Evolutionary conservation across 2,329 filamentous ascomycete genomes (phyloP).

Genomic region (Penicillium sp.): DNA sequence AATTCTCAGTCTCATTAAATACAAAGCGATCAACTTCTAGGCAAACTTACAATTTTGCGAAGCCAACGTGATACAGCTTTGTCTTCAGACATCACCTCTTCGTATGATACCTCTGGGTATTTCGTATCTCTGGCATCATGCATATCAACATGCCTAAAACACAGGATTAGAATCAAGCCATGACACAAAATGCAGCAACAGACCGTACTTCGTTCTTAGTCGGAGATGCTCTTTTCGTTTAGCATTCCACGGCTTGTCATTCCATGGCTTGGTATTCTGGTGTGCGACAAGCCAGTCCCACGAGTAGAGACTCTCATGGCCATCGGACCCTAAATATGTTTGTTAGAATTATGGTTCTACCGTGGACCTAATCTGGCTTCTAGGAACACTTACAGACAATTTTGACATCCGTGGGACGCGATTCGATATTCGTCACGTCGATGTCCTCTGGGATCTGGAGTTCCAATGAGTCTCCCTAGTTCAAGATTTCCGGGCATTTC

Average conservation of each 20-base stretch:
- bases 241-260: too few relatives aligned
- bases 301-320: constrained; percentile 68
- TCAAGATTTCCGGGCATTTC: neutral
- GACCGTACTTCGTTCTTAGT: neutral
- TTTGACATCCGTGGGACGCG: constrained; percentile 34
- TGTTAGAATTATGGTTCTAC: neutral
- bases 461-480: neutral
- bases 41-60: constrained; percentile 54
- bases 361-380: neutral
- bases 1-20: neutral
- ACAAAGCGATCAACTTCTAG: neutral
- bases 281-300: constrained; percentile 63
- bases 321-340: constrained; percentile 60
- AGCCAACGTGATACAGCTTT: constrained; percentile 62
- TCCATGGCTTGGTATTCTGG: constrained; percentile 20
- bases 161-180: neutral
- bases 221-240: neutral
- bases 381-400: constrained; percentile 51
- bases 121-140: constrained; percentile 16
- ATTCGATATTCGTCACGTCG: constrained; percentile 36
- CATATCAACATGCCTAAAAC: neutral
- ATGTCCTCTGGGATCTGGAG: constrained; percentile 52
- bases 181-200: neutral
- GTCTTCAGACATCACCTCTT: constrained; percentile 61
- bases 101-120: constrained; percentile 62